Evolutionary conservation across 768 basidiomycete genomes (phyloP), one percentile per base, ranked within the genome.

Genomic region (Termitomyces sp.): DNA sequence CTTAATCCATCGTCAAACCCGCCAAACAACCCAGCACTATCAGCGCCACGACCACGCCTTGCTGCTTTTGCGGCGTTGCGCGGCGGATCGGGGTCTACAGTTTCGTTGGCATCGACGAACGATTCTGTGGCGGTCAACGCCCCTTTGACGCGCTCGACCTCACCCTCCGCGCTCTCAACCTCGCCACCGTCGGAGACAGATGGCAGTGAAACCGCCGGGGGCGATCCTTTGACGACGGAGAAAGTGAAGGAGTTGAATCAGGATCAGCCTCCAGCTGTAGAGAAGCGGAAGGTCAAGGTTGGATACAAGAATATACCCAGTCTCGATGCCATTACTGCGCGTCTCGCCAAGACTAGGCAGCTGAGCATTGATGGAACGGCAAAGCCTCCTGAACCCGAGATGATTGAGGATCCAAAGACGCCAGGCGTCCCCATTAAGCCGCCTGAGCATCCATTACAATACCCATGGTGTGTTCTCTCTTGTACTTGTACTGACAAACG

Each of bases 231-330:
- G 58, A 91, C 88, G 2, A 71, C 76, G 4, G 89, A 91, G 65
- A 82, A 77, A 51, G 75, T 91, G 34, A 82, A 86, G 57, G 79
- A 83, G 69, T 78, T 85, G 10, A 80, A 88, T 61, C 75, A 82
- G 61, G 84, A 86, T 69, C 81, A 86, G 69, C 80, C 74, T 16
- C 42, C 63, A 0, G 56, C 65, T 12, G 58, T 65, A 3, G 66
- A 72, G 22, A 56, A 66, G 53, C 60, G 76, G 61, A 72, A 71
- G 58, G 67, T 67, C 61, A 77, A 76, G 65, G 73, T 77, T n/a
- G 91, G 91, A 24, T 93, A 91, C 73, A 93, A 92, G 84, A 92
- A 92, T 66, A 88, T 93, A 44, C 92, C 92, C 14, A 85, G 82
- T 60, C 81, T 94, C 54, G 90, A 92, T 66, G 89, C 88, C 29